Percentiles rank a stretch among this genome's conserved stretches.
Evolutionary conservation across 2,329 filamentous ascomycete species (phyloP).

Genomic region (Hypoxylon sp.): DNA sequence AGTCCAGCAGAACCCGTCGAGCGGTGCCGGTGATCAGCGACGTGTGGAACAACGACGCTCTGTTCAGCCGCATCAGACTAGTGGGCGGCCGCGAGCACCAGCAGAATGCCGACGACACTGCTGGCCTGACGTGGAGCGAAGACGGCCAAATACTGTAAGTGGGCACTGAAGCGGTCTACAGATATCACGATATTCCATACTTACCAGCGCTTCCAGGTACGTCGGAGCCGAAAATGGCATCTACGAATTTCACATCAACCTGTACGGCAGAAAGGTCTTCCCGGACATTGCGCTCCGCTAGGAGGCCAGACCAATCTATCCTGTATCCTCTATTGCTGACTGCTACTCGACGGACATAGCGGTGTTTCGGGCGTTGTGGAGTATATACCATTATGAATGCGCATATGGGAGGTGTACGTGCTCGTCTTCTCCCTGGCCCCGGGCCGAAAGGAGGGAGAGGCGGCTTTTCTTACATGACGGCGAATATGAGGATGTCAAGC

Average conservation of each 20-base stretch:
- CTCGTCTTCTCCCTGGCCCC: neutral
- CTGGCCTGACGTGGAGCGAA: slow-evolving; percentile 68
- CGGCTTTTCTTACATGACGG: neutral
- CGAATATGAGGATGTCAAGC: too few species aligned
- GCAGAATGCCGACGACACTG: slow-evolving; percentile 64
- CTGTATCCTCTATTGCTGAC: neutral
- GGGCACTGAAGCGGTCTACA: neutral
- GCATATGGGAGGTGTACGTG: neutral
- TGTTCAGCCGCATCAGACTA: slow-evolving; percentile 40
- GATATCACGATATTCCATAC: slow-evolving; percentile 33
- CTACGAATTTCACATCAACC: slow-evolving; percentile 75
- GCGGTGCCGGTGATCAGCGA: slow-evolving; percentile 45
- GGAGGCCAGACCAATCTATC: neutral
- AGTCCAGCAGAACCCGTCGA: slow-evolving; percentile 41
- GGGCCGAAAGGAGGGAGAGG: neutral
- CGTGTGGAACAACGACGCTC: slow-evolving; percentile 43
- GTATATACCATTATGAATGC: neutral
- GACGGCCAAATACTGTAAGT: slow-evolving; percentile 68
- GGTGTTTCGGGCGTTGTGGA: slow-evolving; percentile 4
- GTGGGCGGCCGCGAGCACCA: slow-evolving; percentile 49
- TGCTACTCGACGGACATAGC: neutral
- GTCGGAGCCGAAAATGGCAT: slow-evolving; percentile 75
- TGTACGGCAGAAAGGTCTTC: slow-evolving; percentile 56
- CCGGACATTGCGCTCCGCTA: neutral
- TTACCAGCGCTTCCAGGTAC: slow-evolving; percentile 54